Conservation (phyloP, 768 basidiomycete genomes). For the Strobilomyces echinocephalus region DNA sequence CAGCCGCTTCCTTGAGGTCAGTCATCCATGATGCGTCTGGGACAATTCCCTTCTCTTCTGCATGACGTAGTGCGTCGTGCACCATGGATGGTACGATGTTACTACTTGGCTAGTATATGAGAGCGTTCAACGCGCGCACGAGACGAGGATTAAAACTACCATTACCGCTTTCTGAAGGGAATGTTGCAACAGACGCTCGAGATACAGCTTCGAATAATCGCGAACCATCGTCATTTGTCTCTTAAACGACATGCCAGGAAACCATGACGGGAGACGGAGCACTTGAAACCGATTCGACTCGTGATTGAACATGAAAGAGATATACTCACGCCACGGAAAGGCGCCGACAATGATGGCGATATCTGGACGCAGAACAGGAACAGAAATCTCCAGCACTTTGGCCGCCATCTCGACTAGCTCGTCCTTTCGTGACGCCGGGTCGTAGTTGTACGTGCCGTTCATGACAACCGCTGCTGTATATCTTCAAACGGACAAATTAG, state of each 20-base stretch:
- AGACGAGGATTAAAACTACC: neutral
- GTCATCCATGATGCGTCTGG: neutral
- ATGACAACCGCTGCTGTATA: conserved; percentile 14
- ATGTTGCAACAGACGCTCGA: neutral
- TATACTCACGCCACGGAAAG: neutral
- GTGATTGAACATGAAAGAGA: neutral
- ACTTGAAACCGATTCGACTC: neutral
- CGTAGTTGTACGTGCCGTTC: conserved; percentile 15
- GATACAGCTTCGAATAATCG: neutral
- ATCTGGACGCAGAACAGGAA: neutral
- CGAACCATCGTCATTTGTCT: neutral
- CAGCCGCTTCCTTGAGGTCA: neutral
- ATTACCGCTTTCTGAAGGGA: neutral
- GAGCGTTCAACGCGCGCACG: neutral
- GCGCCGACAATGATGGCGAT: neutral
- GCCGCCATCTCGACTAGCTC: neutral
- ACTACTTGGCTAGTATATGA: neutral
- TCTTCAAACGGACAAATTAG: neutral
- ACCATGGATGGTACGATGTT: neutral
- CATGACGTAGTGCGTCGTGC: neutral
- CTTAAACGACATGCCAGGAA: neutral
- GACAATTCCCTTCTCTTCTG: neutral
- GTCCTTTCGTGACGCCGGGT: conserved; percentile 6
- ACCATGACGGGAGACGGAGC: neutral
- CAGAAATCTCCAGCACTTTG: neutral